Evolutionary conservation across 1,139 yeast genomes (phyloP).

Genomic region (Geotrichum reessii): DNA sequence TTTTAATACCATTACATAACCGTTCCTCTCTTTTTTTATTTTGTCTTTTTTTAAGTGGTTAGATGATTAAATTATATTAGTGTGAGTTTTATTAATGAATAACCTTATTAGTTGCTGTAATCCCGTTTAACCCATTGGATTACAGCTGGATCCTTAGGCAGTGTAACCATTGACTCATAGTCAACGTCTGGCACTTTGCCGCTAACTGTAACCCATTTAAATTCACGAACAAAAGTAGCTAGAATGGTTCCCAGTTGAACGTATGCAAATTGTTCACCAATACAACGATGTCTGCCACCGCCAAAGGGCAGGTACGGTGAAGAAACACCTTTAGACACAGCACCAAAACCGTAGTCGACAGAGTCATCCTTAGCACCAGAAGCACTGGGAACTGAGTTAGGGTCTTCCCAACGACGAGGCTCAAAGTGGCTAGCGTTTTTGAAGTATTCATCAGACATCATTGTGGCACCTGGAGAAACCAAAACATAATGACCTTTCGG

Average conservation of each 20-base stretch:
- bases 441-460: conserved; percentile 70
- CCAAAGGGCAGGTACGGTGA: conserved; percentile 97
- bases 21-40: too few species aligned
- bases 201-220: conserved; percentile 66
- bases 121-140: conserved; percentile 55
- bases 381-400: conserved; percentile 39
- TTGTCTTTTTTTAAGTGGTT: not conserved
- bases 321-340: conserved; percentile 88
- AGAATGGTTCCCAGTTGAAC: conserved; percentile 86
- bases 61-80: not conserved
- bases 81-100: not conserved
- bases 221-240: conserved; percentile 65
- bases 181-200: conserved; percentile 67
- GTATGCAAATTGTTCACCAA: conserved; percentile 97
- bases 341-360: conserved; percentile 93
- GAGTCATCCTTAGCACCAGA: conserved; percentile 34
- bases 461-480: conserved; percentile 91
- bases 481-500: conserved; percentile 87
- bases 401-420: conserved; percentile 79
- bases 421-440: conserved; percentile 60
- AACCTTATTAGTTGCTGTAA: not conserved
- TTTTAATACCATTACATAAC: too few species aligned
- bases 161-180: conserved; percentile 88
- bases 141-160: conserved; percentile 75
- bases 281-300: conserved; percentile 99